Conservation (phyloP, 148 eudicot genomes). For the Hydrangea macrophylla region DNA sequence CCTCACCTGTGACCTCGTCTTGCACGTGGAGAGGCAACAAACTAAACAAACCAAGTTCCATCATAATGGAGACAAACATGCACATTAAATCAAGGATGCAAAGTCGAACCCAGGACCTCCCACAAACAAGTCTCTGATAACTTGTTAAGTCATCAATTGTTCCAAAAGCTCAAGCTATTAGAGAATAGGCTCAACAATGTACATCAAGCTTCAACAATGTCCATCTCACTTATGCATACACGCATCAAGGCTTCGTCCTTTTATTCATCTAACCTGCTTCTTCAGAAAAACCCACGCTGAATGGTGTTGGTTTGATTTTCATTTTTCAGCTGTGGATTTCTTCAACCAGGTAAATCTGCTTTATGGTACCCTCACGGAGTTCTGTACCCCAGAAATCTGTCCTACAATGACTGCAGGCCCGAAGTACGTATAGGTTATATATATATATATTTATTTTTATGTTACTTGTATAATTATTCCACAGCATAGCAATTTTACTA, state of each 20-base stretch:
- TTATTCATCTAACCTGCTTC: background rate
- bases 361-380: constrained; percentile 96
- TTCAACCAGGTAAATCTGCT: constrained; percentile 99
- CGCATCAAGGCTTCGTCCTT: background rate
- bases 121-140: too few species aligned
- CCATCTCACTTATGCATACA: too few species aligned
- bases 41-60: too few species aligned
- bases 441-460: background rate
- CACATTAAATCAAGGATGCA: too few species aligned
- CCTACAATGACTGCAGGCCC: constrained; percentile 99
- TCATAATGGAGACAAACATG: too few species aligned
- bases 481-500: background rate
- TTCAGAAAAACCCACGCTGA: constrained; percentile 2
- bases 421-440: constrained; percentile 58
- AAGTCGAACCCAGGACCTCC: too few species aligned
- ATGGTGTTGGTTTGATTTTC: constrained; percentile 21
- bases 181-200: too few species aligned
- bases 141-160: too few species aligned
- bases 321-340: constrained; percentile 98
- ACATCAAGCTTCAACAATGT: too few species aligned
- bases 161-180: too few species aligned
- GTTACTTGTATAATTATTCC: background rate
- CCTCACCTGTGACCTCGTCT: too few species aligned
- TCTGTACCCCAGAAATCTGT: constrained; percentile 88
- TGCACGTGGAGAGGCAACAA: too few species aligned